phyloP scores from a whole-genome alignment of 495 filamentous ascomycete species.

The Xylaria longipes region DNA sequence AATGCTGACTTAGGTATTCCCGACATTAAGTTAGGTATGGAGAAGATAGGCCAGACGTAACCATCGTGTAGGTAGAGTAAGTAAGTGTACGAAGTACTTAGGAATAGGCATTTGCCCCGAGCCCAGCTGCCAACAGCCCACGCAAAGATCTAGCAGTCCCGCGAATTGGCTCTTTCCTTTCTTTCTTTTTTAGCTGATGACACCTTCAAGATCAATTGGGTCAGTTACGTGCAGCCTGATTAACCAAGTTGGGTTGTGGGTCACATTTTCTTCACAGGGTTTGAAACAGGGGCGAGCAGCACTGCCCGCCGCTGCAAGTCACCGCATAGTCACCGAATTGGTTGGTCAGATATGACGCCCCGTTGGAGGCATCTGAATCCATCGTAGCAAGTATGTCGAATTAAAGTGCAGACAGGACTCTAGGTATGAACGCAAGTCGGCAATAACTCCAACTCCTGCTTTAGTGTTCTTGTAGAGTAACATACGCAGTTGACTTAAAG shows the following conservation, averaged over 20 bases:
- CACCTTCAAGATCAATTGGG: neutral
- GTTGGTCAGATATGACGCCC: neutral
- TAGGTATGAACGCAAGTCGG: too few species aligned
- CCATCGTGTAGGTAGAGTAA: neutral
- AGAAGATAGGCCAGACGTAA: slow-evolving; percentile 1
- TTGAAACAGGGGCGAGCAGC: neutral
- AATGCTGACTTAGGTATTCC: slow-evolving; percentile 22
- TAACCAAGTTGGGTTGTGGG: neutral
- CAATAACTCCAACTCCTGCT: too few species aligned
- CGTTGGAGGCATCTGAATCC: too few species aligned
- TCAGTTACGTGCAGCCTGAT: neutral
- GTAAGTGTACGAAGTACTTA: too few species aligned
- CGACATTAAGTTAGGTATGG: slow-evolving; percentile 14
- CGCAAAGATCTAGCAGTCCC: neutral
- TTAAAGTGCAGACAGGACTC: too few species aligned
- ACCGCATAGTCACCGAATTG: neutral
- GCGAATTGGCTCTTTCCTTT: neutral
- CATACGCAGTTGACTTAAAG: too few species aligned
- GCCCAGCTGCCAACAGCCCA: neutral
- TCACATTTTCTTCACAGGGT: neutral
- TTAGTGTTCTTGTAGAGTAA: too few species aligned
- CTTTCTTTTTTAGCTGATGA: neutral
- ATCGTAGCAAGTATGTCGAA: too few species aligned
- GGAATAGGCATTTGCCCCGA: neutral
- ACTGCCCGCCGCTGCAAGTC: neutral